Conservation (phyloP, 345 rosid genomes). For the Syzygium jambos region DNA sequence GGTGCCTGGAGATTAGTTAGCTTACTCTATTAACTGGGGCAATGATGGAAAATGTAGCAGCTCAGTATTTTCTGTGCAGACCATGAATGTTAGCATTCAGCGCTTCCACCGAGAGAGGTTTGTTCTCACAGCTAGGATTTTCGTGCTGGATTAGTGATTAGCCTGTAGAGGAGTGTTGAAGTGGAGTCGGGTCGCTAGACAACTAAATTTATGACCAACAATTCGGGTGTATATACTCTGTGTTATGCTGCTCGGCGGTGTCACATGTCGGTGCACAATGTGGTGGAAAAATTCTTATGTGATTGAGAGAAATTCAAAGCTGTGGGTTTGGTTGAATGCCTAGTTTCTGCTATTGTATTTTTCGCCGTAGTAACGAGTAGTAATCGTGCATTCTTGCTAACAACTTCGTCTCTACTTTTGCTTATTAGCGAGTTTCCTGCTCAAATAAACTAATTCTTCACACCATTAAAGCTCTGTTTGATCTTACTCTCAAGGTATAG, state of each 20-base stretch:
- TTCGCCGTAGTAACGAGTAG: fast-evolving
- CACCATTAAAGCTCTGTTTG: not conserved
- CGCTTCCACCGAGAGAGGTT: not conserved
- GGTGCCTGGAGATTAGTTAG: not conserved
- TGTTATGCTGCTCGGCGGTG: not conserved
- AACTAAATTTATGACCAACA: not conserved
- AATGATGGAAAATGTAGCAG: not conserved
- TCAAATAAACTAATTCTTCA: not conserved
- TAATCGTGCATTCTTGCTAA: not conserved
- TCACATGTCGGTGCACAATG: not conserved
- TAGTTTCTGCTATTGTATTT: not conserved
- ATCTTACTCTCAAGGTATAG: not conserved
- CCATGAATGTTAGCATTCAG: not conserved
- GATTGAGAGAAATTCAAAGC: not conserved
- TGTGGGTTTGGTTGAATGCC: not conserved
- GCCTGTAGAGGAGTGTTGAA: not conserved
- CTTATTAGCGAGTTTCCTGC: not conserved
- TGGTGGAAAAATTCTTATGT: not conserved
- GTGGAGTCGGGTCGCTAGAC: not conserved
- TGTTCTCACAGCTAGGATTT: not conserved
- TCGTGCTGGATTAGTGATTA: not conserved
- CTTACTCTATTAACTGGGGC: not conserved
- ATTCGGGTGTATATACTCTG: not conserved
- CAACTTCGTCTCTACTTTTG: not conserved
- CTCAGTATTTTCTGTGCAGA: not conserved